These are phyloP conservation scores for Lathyrus oleraceus DNA, from an alignment of 306 rosid genomes.

Conservation along the genomic window DNA sequence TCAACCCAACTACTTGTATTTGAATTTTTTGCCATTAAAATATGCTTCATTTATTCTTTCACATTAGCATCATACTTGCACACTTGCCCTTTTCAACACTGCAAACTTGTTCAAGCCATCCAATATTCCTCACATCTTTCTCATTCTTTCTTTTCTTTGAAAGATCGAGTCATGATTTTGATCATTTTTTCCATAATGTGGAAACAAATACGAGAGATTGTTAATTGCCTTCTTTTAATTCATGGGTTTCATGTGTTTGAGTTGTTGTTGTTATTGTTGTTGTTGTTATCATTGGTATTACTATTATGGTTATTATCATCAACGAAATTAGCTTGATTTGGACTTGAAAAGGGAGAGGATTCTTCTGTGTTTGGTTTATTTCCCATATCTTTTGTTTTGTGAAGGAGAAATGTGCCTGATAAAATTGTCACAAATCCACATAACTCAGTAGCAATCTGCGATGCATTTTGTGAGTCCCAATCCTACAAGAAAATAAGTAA, in stretches of 20 bases:
- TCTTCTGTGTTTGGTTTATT: conserved; percentile 35
- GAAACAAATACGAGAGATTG: not conserved
- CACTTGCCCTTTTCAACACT: not conserved
- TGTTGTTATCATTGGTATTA: too few relatives aligned
- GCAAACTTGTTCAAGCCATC: not conserved
- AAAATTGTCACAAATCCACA: conserved; percentile 91
- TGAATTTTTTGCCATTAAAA: not conserved
- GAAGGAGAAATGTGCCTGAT: conserved; percentile 92
- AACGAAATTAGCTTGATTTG: not conserved
- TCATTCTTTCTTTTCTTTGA: conserved; percentile 12
- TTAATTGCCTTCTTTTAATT: not conserved
- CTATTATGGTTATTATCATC: not conserved
- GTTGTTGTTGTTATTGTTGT: not conserved
- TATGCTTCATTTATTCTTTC: conserved; percentile 14
- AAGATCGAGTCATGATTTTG: conserved; percentile 1
- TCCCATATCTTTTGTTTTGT: conserved; percentile 91
- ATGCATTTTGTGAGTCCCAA: conserved; percentile 69
- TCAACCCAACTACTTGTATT: not conserved
- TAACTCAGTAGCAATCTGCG: conserved; percentile 76
- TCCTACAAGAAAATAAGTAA: conserved; percentile 54
- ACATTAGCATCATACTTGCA: not conserved
- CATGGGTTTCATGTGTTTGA: not conserved
- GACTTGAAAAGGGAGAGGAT: conserved; percentile 37
- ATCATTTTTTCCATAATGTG: not conserved
- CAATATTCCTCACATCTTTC: not conserved